Evolutionary conservation across 495 filamentous ascomycete species (phyloP).

Genomic region (Neurospora pannonica): DNA sequence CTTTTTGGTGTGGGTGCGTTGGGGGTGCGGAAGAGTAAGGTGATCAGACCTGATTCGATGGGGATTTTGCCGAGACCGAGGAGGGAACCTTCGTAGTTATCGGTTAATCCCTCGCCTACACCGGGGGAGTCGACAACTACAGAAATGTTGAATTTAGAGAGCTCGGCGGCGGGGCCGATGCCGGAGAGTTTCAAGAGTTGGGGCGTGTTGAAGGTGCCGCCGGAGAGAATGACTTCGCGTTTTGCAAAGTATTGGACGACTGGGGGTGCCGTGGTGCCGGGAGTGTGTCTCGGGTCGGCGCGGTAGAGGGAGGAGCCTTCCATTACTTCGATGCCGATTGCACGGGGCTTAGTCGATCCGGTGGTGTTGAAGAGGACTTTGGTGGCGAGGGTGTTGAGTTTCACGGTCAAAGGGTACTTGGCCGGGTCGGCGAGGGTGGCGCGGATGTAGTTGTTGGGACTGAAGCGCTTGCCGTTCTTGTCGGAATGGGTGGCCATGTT

Average conservation of each 20-base stretch:
- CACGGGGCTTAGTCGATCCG: conserved; percentile 19
- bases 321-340: conserved; percentile 38
- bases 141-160: conserved; percentile 35
- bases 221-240: conserved; percentile 47
- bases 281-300: conserved; percentile 32
- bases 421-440: conserved; percentile 35
- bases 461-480: conserved; percentile 29
- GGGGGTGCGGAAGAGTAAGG: conserved; percentile 32
- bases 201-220: conserved; percentile 46
- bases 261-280: conserved; percentile 17
- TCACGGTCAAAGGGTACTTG: conserved; percentile 35
- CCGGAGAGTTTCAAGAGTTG: conserved; percentile 48
- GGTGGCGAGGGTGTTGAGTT: conserved; percentile 38
- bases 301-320: conserved; percentile 31
- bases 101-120: conserved; percentile 49
- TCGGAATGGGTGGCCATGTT: conserved; percentile 34
- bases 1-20: conserved; percentile 30
- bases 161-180: conserved; percentile 31
- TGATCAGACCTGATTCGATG: conserved; percentile 23
- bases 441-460: conserved; percentile 35
- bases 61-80: conserved; percentile 23
- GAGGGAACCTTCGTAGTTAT: conserved; percentile 43
- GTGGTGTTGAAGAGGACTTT: conserved; percentile 31
- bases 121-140: conserved; percentile 43
- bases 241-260: conserved; percentile 24